A percentile compares a stretch with the other conserved stretches of the same genome.
These are phyloP conservation scores for Eucalyptus erythrocorys DNA, from an alignment of 345 rosid species.

Conservation along the genomic window DNA sequence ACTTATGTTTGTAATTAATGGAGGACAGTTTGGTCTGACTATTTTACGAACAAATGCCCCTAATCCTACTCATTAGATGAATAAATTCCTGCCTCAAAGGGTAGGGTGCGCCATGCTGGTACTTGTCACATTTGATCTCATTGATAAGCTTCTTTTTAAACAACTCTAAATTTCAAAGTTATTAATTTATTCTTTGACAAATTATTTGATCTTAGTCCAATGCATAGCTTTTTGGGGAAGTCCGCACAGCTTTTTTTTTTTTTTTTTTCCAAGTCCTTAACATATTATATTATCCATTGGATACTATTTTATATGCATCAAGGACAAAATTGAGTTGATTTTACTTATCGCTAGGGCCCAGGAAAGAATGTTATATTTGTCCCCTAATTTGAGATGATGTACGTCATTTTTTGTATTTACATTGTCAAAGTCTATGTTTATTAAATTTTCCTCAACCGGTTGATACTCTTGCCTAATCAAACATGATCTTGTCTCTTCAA, in stretches of 20 bases:
- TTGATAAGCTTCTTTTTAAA: not conserved
- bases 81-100: too few relatives aligned
- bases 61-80: too few relatives aligned
- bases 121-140: not conserved
- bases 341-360: not conserved
- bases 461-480: too few relatives aligned
- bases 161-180: not conserved
- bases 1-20: too few relatives aligned
- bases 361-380: not conserved
- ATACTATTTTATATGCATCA: not conserved
- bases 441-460: not conserved
- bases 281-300: not conserved
- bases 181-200: not conserved
- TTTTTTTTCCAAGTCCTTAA: not conserved
- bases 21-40: too few relatives aligned
- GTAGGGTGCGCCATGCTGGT: not conserved
- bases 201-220: not conserved
- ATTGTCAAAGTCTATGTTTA: not conserved
- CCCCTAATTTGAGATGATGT: not conserved
- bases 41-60: too few relatives aligned
- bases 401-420: not conserved
- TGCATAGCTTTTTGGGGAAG: not conserved
- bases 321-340: not conserved
- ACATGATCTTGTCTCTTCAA: too few relatives aligned
- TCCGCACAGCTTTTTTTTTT: not conserved